Evolutionary conservation across 1,139 yeast genomes (phyloP).

Genomic region (Candida sp.): DNA sequence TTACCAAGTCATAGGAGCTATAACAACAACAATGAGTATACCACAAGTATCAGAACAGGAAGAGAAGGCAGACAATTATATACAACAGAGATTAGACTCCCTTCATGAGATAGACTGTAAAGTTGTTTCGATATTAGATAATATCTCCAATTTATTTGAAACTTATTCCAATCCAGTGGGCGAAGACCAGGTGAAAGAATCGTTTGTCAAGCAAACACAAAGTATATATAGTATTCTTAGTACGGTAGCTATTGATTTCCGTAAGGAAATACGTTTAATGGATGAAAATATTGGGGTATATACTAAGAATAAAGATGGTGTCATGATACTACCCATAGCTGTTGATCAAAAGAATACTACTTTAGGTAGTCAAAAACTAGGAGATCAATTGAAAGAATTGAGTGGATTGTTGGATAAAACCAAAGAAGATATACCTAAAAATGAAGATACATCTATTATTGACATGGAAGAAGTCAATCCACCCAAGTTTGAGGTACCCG

Average conservation of each 20-base stretch:
- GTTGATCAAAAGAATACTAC: slow-evolving; percentile 62
- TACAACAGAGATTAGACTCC: slow-evolving; percentile 44
- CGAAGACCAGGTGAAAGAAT: slow-evolving; percentile 16
- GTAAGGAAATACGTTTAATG: slow-evolving; percentile 55
- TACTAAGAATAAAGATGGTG: slow-evolving; percentile 40
- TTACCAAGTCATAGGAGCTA: too few relatives aligned
- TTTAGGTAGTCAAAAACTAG: slow-evolving; percentile 49
- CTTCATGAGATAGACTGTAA: slow-evolving; percentile 41
- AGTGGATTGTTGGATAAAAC: slow-evolving; percentile 14
- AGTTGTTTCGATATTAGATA: slow-evolving; percentile 42
- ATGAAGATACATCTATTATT: too few relatives aligned
- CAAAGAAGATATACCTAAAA: slow-evolving; percentile 2
- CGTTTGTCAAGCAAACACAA: slow-evolving; percentile 27
- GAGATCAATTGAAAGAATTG: slow-evolving; percentile 30
- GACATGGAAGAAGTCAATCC: slow-evolving; percentile 2
- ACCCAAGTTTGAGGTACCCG: slow-evolving; percentile 2
- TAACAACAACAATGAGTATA: background rate
- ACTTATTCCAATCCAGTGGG: slow-evolving; percentile 24
- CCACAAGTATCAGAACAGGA: background rate
- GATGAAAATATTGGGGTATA: slow-evolving; percentile 55
- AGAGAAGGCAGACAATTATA: slow-evolving; percentile 24
- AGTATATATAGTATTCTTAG: slow-evolving; percentile 31
- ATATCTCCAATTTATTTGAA: slow-evolving; percentile 36
- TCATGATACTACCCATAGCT: slow-evolving; percentile 56
- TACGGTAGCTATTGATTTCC: slow-evolving; percentile 43